phyloP scores from a whole-genome alignment of 2,329 filamentous ascomycete genomes.

The Trichoderma citrinoviride region DNA sequence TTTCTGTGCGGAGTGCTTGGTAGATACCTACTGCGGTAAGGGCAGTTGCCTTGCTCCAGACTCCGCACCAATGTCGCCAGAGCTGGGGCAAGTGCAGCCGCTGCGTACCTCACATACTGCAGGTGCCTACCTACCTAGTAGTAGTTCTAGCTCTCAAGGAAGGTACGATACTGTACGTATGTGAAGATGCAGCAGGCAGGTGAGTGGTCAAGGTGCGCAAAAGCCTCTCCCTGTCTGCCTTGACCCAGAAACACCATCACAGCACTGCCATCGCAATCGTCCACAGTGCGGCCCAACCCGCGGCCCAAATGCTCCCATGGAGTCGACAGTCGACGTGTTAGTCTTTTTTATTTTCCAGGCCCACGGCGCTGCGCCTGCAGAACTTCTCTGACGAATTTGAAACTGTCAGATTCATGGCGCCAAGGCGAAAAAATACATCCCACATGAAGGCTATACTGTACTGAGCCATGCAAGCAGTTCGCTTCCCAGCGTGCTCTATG shows the following conservation, averaged over 20 bases:
- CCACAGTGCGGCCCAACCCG: slow-evolving; percentile 10
- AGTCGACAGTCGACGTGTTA: not conserved
- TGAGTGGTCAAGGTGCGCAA: not conserved
- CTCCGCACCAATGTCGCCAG: not conserved
- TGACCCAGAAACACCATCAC: not conserved
- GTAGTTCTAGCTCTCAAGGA: not conserved
- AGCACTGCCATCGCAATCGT: not conserved
- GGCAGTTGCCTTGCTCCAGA: not conserved
- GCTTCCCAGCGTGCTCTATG: not conserved
- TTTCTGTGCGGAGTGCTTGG: not conserved
- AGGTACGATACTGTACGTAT: too few relatives aligned
- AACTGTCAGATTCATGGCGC: not conserved
- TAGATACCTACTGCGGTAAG: too few relatives aligned
- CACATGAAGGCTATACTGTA: not conserved
- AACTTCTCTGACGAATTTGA: not conserved
- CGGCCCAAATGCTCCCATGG: not conserved
- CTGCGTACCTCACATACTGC: not conserved
- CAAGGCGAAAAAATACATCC: slow-evolving; percentile 3
- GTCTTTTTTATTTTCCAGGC: not conserved
- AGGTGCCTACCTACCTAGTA: not conserved
- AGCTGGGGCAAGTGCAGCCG: not conserved
- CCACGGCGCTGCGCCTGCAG: not conserved
- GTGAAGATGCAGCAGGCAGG: not conserved
- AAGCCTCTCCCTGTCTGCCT: not conserved
- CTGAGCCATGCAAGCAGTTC: not conserved